Conservation (phyloP, 495 filamentous ascomycete species). For the Penicillium antarcticum region DNA sequence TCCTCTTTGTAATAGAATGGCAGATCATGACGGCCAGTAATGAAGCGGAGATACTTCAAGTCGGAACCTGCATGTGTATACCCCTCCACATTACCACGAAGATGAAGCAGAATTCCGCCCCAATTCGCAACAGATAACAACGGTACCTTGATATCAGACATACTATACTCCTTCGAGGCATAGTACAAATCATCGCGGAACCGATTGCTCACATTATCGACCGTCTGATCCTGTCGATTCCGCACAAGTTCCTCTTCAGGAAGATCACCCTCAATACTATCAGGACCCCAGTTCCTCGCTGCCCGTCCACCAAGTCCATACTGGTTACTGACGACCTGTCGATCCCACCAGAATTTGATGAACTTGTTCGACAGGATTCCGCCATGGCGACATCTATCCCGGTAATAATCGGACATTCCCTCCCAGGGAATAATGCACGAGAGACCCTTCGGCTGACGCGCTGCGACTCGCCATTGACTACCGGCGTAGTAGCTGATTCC, state of each 20-base stretch:
- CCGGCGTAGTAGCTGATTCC: conserved; percentile 64
- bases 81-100: conserved; percentile 64
- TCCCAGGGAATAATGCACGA: conserved; percentile 64
- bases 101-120: conserved; percentile 61
- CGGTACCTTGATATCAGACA: conserved; percentile 61
- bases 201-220: conserved; percentile 50
- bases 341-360: conserved; percentile 64
- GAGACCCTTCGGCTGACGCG: conserved; percentile 56
- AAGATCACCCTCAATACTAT: conserved; percentile 63
- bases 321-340: conserved; percentile 59
- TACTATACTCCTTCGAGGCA: conserved; percentile 53
- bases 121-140: conserved; percentile 62
- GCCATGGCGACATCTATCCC: conserved; percentile 60
- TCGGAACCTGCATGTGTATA: conserved; percentile 57
- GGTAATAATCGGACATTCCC: conserved; percentile 67
- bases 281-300: conserved; percentile 36
- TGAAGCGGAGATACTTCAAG: conserved; percentile 63
- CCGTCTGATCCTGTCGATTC: conserved; percentile 60
- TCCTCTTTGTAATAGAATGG: conserved; percentile 68
- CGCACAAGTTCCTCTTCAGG: conserved; percentile 52
- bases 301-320: conserved; percentile 50
- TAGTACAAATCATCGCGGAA: conserved; percentile 63
- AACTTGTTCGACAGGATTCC: conserved; percentile 63
- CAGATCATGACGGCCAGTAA: conserved; percentile 66
- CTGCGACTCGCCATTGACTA: conserved; percentile 62